Percentiles rank a stretch among this genome's conserved stretches.
Conservation (phyloP, 176 grass and related monocot genomes). For the Avena insularis region DNA sequence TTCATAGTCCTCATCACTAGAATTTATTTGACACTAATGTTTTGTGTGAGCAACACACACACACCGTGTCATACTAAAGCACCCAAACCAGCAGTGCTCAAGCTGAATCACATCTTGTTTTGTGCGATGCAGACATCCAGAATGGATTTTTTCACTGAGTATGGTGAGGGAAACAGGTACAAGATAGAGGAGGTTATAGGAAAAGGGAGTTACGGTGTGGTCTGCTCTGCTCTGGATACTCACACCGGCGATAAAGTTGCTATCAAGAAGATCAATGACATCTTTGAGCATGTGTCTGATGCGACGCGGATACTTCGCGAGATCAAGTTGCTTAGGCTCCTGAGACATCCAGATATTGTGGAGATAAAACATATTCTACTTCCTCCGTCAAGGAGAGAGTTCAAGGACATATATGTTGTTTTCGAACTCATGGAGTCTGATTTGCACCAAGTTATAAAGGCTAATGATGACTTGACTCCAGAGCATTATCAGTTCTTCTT, state of each 20-base stretch:
- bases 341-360: conserved; percentile 93
- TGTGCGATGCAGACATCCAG: conserved; percentile 55
- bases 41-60: not conserved
- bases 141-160: conserved; percentile 94
- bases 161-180: conserved; percentile 91
- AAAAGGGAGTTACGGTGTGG: conserved; percentile 97
- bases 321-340: conserved; percentile 95
- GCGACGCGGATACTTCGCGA: conserved; percentile 89
- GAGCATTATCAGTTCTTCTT: conserved; percentile 98
- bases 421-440: conserved; percentile 99
- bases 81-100: not conserved
- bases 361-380: conserved; percentile 97
- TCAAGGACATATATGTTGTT: conserved; percentile 97
- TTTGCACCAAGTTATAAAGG: conserved; percentile 98
- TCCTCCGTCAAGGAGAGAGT: conserved; percentile 89
- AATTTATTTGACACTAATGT: not conserved
- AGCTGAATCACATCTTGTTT: conserved; percentile 5
- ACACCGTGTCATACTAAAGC: not conserved
- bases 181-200: conserved; percentile 97
- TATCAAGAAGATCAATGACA: conserved; percentile 99
- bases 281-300: conserved; percentile 95
- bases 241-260: conserved; percentile 84
- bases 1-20: not conserved
- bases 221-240: conserved; percentile 87
- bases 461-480: conserved; percentile 89